phyloP scores from a whole-genome alignment of 441 rosid species.

The Daphne laureola region DNA sequence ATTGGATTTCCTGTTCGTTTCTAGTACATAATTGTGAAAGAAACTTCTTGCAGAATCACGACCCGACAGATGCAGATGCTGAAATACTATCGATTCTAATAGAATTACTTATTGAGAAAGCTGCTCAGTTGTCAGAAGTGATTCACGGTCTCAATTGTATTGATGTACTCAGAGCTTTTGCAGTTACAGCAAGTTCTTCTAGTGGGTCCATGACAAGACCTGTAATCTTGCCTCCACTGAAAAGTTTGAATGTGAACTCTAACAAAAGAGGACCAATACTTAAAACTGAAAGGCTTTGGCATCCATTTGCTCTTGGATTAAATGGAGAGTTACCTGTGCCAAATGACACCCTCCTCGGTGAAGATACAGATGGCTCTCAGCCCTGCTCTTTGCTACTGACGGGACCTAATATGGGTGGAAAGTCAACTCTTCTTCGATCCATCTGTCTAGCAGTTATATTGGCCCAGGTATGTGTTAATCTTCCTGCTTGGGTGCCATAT shows the following conservation, averaged over 20 bases:
- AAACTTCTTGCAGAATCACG: conserved; percentile 56
- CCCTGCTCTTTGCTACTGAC: conserved; percentile 70
- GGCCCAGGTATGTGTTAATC: conserved; percentile 60
- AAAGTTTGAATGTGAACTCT: conserved; percentile 20
- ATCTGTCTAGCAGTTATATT: conserved; percentile 84
- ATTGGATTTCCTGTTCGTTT: conserved; percentile 4
- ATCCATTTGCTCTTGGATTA: conserved; percentile 77
- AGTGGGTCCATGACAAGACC: conserved; percentile 69
- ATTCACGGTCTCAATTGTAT: conserved; percentile 71
- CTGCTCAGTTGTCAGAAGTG: conserved; percentile 64
- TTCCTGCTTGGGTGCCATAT: conserved; percentile 14
- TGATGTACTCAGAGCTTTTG: conserved; percentile 74
- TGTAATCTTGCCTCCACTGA: conserved; percentile 45
- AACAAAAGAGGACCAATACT: conserved; percentile 54
- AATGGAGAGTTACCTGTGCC: conserved; percentile 73
- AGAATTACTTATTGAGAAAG: conserved; percentile 77
- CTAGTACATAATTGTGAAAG: conserved; percentile 16
- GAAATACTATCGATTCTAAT: conserved; percentile 69
- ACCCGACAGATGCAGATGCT: conserved; percentile 65
- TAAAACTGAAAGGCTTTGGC: conserved; percentile 80
- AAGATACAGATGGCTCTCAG: conserved; percentile 35
- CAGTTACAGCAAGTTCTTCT: conserved; percentile 52
- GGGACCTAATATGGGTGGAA: conserved; percentile 99
- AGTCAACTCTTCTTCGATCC: conserved; percentile 91
- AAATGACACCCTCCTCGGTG: conserved; percentile 73